Evolutionary conservation across 2,329 filamentous ascomycete species (phyloP).

Genomic region (Phialophora macrospora): DNA sequence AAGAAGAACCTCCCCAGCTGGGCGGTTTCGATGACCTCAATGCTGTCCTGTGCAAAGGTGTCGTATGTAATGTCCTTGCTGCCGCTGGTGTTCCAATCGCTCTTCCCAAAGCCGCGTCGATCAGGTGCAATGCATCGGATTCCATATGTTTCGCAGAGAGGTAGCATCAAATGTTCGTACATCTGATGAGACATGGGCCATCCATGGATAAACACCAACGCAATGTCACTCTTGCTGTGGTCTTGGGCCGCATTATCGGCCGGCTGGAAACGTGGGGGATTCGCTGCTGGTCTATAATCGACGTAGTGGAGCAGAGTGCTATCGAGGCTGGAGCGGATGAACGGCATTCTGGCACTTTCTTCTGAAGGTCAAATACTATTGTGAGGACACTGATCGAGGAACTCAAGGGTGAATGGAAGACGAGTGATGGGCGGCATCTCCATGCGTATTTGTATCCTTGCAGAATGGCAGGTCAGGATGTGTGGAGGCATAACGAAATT

Average conservation of each 20-base stretch:
- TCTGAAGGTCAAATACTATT: not conserved
- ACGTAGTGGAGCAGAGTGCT: slow-evolving; percentile 32
- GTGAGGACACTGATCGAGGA: not conserved
- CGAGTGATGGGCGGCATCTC: not conserved
- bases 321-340: slow-evolving; percentile 32
- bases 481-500: slow-evolving; percentile 9
- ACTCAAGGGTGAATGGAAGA: not conserved
- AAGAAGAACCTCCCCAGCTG: slow-evolving; percentile 39
- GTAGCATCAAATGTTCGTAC: slow-evolving; percentile 41
- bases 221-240: slow-evolving; percentile 17
- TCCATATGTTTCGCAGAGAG: slow-evolving; percentile 40
- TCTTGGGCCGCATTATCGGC: slow-evolving; percentile 13
- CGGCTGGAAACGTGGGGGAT: slow-evolving; percentile 27
- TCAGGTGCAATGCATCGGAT: slow-evolving; percentile 43
- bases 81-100: slow-evolving; percentile 40
- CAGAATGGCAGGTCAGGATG: not conserved
- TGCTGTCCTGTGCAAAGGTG: slow-evolving; percentile 42
- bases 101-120: slow-evolving; percentile 43
- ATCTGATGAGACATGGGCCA: slow-evolving; percentile 44
- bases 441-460: slow-evolving; percentile 6
- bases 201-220: slow-evolving; percentile 42
- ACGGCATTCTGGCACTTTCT: slow-evolving; percentile 31
- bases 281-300: slow-evolving; percentile 38
- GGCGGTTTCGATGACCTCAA: slow-evolving; percentile 37
- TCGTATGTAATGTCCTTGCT: slow-evolving; percentile 40